Conservation (phyloP, 805 yeast genomes). For the Tetrapisispora namnaoensis region DNA sequence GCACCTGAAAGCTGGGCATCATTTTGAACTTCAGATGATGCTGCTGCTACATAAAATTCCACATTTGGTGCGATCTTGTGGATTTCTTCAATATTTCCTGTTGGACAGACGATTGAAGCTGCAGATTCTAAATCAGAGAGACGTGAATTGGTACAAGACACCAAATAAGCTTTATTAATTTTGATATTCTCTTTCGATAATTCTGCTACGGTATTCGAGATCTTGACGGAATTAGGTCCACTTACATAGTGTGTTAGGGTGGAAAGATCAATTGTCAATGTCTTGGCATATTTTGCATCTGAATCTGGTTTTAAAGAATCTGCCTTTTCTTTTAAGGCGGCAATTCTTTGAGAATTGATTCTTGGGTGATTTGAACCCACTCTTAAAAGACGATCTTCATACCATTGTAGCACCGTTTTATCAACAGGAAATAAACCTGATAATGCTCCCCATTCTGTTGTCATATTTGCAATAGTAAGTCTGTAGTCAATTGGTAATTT, state of each 20-base stretch:
- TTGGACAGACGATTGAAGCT: conserved; percentile 62
- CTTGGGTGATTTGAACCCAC: conserved; percentile 71
- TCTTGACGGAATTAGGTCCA: conserved; percentile 96
- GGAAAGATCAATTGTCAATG: conserved; percentile 66
- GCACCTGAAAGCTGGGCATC: conserved; percentile 90
- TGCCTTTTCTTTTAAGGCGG: conserved; percentile 20
- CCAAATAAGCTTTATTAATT: conserved; percentile 89
- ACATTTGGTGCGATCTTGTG: conserved; percentile 81
- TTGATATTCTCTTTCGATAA: conserved; percentile 63
- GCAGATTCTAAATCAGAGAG: conserved; percentile 90
- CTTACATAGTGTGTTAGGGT: conserved; percentile 82
- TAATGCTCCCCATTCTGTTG: conserved; percentile 98
- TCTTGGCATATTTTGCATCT: conserved; percentile 84
- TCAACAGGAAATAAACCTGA: conserved; percentile 98
- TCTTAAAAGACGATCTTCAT: conserved; percentile 46
- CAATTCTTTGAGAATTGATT: conserved; percentile 53
- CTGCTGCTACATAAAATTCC: conserved; percentile 95
- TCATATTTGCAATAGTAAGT: conserved; percentile 92
- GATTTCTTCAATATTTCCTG: conserved; percentile 19
- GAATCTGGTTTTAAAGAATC: conserved; percentile 41
- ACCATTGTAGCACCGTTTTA: conserved; percentile 64
- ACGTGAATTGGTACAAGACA: conserved; percentile 96
- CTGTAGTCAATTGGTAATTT: conserved; percentile 71
- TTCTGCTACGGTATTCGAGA: conserved; percentile 68
- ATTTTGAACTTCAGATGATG: conserved; percentile 83